Evolutionary conservation across 2,329 filamentous ascomycete genomes (phyloP), one percentile per base, ranked within the genome.

Genomic region (Trichoderma harzianum): DNA sequence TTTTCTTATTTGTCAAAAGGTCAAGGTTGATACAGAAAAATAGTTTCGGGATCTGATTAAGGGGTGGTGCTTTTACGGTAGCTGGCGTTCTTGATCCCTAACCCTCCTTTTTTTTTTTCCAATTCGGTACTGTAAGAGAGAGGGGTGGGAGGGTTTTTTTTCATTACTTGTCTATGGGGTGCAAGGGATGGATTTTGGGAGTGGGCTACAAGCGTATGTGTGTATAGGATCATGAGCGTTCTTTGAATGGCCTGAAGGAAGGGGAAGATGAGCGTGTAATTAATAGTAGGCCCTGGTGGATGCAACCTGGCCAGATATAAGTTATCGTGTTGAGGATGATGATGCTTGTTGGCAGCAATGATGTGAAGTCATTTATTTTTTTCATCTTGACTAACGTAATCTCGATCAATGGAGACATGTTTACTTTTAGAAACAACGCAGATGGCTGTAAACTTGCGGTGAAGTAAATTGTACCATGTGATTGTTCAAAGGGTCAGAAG

Each of bases 21-120:
- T 34, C 70, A 72, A 68, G 70, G 70, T 69, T 69, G 64, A 72
- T 72, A 72, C 70, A 72, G 60, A 70, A 72, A 69, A 70, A 24
- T 10, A 7, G 28, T 63, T 69, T 62, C 57, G 63, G 61, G 67
- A 58, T 61, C 47, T 34, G 51, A 39, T 55, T 14, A 26, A 39
- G 53, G 58, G 53, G 58, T 43, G 34, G 24, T 32, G 3, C 30
- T 69, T 55, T 61, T n/a, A 39, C 26, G 36, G 66, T 36, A 64
- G 65, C 61, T 51, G 65, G 65, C 66, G 71, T 69, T 72, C 28
- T 32, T 24, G 24, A 30, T 24, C 8, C 24, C 67, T 28, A 0
- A 32, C 57, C 18, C 28, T 21, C 28, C 28, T 34, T 7, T 21
- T 3, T 21, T 18, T 47, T 11, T 51, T 53, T 12, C 47, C n/a